Evolutionary conservation across 345 rosid species (phyloP), one percentile per base, ranked within the genome.

Genomic region (Brassica cretica): DNA sequence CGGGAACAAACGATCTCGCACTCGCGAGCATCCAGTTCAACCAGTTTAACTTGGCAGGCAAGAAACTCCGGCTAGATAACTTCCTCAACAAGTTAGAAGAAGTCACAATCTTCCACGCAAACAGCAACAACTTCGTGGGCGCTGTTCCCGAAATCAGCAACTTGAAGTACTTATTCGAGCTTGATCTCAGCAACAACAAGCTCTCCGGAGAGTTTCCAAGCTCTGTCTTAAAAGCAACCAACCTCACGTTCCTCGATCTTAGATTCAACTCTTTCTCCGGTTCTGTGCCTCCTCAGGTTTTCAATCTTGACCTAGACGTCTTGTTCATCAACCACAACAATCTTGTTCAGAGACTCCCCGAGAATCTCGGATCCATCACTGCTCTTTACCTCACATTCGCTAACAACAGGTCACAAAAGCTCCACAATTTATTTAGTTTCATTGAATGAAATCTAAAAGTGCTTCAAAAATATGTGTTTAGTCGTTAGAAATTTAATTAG

Each of bases 11-110:
- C 24, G 46, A 96, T 19, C 93, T 93, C 8, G 86, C 92, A 35
- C 78, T 94, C 30, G 97, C 93, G 6, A 86, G 96, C 7, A 72
- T 94, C 5, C 97, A 94, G 56, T 94, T 94, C 88, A 91, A 90
- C 64, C 86, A 93, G 0, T 94, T 91, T 85, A 88, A 85, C 33
- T 86, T 94, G 21, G 41, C 85, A 0, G 93, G 96, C 37, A 88
- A 94, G 73, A 71, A 86, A 5, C 86, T 94, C 8, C n/a, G 55
- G 35, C 61, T 79, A 62, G 86, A 89, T 37, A 89, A 89, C 64
- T 94, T 90, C 64, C 90, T 91, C 18, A 86, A 90, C 77, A 83
- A 83, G 74, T 89, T 91, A 59, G 91, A 91, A 0, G 94, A 86
- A 76, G 79, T 91, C 24, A 94, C 94, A 1, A 84, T 94, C 68